A percentile compares a stretch with the other conserved stretches of the same genome.
phyloP scores from a whole-genome alignment of 306 rosid species.

The Cucurbita moschata region DNA sequence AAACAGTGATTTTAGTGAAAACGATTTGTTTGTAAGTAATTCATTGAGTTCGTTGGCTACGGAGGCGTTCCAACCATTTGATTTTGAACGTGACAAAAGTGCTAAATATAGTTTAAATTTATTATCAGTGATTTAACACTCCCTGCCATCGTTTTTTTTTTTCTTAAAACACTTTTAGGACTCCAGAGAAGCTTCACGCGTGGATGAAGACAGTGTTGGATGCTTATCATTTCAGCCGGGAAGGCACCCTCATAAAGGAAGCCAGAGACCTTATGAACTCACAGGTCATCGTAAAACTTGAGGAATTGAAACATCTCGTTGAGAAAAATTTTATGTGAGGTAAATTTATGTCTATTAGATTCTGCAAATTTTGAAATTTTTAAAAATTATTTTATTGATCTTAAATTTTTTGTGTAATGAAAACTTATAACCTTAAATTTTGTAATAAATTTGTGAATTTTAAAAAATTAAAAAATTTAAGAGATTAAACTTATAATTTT shows the following conservation, averaged over 20 bases:
- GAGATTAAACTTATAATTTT: no score
- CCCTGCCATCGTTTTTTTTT: not conserved
- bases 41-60: no score
- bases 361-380: not conserved
- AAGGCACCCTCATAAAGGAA: conserved; percentile 71
- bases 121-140: not conserved
- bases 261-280: conserved; percentile 89
- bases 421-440: no score
- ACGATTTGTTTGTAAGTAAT: no score
- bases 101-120: not conserved
- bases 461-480: no score
- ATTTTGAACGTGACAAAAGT: not conserved
- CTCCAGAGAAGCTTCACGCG: conserved; percentile 69
- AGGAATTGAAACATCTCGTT: conserved; percentile 44
- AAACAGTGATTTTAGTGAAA: not conserved
- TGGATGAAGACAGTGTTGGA: conserved; percentile 58
- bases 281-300: conserved; percentile 53
- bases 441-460: no score
- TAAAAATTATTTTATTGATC: not conserved
- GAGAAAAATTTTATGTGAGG: conserved; percentile 60
- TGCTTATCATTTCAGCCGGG: conserved; percentile 65
- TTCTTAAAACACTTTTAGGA: conserved; percentile 30
- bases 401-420: no score
- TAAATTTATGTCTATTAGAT: not conserved
- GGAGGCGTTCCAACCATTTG: not conserved